Evolutionary conservation across 352 stramenopile genomes (phyloP).

Genomic region (Aphanomyces astaci): DNA sequence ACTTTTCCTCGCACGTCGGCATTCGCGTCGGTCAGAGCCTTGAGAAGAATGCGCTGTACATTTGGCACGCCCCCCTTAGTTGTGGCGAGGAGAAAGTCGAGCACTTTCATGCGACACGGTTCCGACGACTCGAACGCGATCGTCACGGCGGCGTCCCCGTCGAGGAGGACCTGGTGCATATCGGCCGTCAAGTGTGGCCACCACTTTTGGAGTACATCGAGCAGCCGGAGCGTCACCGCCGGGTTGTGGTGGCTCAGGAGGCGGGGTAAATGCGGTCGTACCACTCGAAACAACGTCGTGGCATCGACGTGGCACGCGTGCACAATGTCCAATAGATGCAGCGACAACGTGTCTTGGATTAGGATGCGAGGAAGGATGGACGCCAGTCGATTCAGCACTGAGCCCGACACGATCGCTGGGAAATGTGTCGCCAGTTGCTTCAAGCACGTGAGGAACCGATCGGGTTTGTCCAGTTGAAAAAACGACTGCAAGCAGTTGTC

Average conservation of each 20-base stretch:
- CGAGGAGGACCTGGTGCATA: background rate
- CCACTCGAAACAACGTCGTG: background rate
- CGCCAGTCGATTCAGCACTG: slow-evolving; percentile 64
- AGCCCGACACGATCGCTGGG: slow-evolving; percentile 41
- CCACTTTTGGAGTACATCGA: background rate
- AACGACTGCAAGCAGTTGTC: background rate
- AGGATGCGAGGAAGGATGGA: slow-evolving; percentile 41
- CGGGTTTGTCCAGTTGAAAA: slow-evolving; percentile 18
- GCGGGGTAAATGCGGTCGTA: background rate
- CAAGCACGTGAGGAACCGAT: slow-evolving; percentile 2
- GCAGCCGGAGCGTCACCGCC: background rate
- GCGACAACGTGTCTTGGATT: background rate
- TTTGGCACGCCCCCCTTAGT: background rate
- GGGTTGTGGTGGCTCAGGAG: slow-evolving; percentile 1
- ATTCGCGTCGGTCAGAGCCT: slow-evolving; percentile 46
- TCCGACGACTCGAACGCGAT: slow-evolving; percentile 7
- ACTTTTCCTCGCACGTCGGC: slow-evolving; percentile 32
- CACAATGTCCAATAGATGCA: slow-evolving; percentile 1
- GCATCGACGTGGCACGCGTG: background rate
- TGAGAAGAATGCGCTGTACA: slow-evolving; percentile 29
- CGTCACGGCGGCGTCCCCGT: background rate
- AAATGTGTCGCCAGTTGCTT: slow-evolving; percentile 43
- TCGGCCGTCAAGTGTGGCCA: slow-evolving; percentile 5
- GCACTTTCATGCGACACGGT: background rate
- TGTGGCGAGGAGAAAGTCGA: slow-evolving; percentile 11